Evolutionary conservation across 306 rosid species (phyloP), one percentile per base, ranked within the genome.

Genomic region (Gillenia trifoliata): DNA sequence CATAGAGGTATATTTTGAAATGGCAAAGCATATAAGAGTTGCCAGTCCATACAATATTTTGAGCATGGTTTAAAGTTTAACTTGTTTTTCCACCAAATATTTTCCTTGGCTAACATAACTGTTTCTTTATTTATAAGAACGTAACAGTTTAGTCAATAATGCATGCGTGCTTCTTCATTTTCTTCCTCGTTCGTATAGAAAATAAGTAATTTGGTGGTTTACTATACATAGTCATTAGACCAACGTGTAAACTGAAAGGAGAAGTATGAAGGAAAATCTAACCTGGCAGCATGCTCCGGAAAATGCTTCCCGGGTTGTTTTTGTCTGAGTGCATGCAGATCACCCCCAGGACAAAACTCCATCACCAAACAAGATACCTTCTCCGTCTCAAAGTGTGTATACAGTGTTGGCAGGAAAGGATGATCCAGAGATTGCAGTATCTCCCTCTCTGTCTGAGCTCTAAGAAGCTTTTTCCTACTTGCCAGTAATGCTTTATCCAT

Each of bases 331-430:
- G 91, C 92, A 65, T 94, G 96, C 66, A 94, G 84, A 67, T 94
- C 98, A 62, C 98, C 98, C 29, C 97, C 98, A 2, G 98, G 96
- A 78, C 98, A 94, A 59, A 88, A 91, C 84, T 94, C 98, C 97
- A 94, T 91, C 12, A 91, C 90, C 87, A 94, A 84, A 85, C 94
- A 94, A 43, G 97, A 85, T 84, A 87, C 90, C 68, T 87, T 86
- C 13, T 90, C 93, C 1, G 96, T 90, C 82, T 91, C 98, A 60
- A 91, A 94, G 77, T 91, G 89, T 1, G 98, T 73, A 59, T 94
- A 91, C 68, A 94, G 82, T 28, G 98, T 86, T 8, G 98, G 98
- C n/a, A 94, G 83, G 81, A 94, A 94, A 5, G 98, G 98, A 83
- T 94, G 98, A 85, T 94, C 98, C 75, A 94, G 88, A 72, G 95